phyloP scores from a whole-genome alignment of 2,329 filamentous ascomycete species.

The Emmonsiellopsis sp. region DNA sequence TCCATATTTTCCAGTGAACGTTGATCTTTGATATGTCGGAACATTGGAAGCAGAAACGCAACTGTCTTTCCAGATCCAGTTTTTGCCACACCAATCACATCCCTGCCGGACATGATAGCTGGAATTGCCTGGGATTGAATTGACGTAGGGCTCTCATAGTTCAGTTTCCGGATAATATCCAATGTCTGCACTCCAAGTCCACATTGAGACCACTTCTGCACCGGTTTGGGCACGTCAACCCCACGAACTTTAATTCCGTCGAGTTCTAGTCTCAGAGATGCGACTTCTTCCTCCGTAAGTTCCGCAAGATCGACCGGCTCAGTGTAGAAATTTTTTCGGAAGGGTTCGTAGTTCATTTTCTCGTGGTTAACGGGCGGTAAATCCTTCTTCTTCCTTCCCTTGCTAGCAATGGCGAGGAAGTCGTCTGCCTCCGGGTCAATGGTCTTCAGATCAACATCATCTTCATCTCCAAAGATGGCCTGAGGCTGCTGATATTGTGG shows the following conservation, averaged over 20 bases:
- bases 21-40: constrained; percentile 95
- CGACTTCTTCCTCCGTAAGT: constrained; percentile 76
- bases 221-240: constrained; percentile 80
- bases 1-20: constrained; percentile 71
- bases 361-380: constrained; percentile 79
- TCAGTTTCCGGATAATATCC: constrained; percentile 71
- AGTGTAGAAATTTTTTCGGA: constrained; percentile 91
- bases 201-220: constrained; percentile 94
- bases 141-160: constrained; percentile 80
- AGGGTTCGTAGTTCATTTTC: constrained; percentile 75
- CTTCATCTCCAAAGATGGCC: constrained; percentile 76
- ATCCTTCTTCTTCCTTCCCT: constrained; percentile 85
- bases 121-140: constrained; percentile 95
- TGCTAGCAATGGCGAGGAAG: constrained; percentile 52
- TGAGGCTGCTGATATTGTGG: constrained; percentile 61
- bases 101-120: constrained; percentile 88
- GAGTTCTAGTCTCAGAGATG: constrained; percentile 72
- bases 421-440: constrained; percentile 56
- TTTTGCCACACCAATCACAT: constrained; percentile 94
- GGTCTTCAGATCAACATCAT: constrained; percentile 59
- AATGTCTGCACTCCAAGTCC: constrained; percentile 79
- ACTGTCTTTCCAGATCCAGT: constrained; percentile 97
- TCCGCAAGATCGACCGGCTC: constrained; percentile 76
- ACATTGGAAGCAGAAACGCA: constrained; percentile 93
- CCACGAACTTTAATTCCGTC: constrained; percentile 93